These are phyloP conservation scores for Ophiorrhiza pumila DNA, from an alignment of 257 asterid species.

Conservation along the genomic window DNA sequence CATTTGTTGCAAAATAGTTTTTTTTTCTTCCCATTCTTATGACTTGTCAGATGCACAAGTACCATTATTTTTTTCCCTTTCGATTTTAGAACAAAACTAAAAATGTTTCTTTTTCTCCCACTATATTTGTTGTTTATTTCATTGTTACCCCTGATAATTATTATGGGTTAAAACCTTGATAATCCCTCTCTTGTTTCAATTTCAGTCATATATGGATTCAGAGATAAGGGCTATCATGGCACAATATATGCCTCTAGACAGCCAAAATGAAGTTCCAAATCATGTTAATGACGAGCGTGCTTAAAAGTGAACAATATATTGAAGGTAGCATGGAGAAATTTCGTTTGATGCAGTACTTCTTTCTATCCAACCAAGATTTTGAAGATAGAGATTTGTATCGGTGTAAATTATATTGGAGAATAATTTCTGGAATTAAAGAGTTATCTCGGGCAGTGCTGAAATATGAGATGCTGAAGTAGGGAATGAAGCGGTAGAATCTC, in stretches of 20 bases:
- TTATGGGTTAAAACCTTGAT: background rate
- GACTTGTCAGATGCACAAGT: background rate
- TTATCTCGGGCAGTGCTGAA: background rate
- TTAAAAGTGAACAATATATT: conserved; percentile 24
- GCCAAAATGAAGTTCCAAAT: conserved; percentile 66
- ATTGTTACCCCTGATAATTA: background rate
- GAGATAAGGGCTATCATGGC: conserved; percentile 97
- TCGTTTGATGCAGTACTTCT: conserved; percentile 13
- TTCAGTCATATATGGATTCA: conserved; percentile 87
- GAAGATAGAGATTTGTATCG: conserved; percentile 16
- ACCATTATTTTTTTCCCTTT: background rate
- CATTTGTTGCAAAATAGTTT: background rate
- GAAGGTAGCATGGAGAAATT: conserved; percentile 1
- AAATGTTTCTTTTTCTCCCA: background rate
- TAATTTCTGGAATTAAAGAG: conserved; percentile 9
- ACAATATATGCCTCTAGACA: conserved; percentile 90
- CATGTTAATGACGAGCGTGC: conserved; percentile 56
- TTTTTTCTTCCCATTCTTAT: background rate
- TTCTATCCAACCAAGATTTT: conserved; percentile 18
- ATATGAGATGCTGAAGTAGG: conserved; percentile 9
- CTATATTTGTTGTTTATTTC: background rate
- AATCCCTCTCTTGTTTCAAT: conserved; percentile 13
- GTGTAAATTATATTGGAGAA: conserved; percentile 21
- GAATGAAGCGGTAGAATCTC: conserved; percentile 11
- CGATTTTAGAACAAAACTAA: background rate